These are phyloP conservation scores for Golubevia pallescens DNA, from an alignment of 1,284 basidiomycete genomes.

Conservation along the genomic window DNA sequence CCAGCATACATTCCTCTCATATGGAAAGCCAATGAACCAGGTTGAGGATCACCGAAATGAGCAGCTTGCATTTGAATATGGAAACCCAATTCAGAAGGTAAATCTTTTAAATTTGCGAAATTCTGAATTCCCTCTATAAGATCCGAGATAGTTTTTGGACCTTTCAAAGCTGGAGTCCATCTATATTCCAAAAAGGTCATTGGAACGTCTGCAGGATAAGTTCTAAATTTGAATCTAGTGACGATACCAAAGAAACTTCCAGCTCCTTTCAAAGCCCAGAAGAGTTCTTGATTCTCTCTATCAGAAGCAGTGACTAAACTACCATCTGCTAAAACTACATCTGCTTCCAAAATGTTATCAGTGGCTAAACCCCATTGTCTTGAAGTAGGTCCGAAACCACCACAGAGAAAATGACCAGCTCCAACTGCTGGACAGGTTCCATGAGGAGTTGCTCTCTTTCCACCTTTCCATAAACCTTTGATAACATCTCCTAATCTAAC, in stretches of 20 bases:
- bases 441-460: constrained; percentile 38
- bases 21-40: constrained; percentile 16
- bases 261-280: constrained; percentile 49
- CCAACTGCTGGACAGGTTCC: constrained; percentile 53
- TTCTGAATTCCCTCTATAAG: constrained; percentile 35
- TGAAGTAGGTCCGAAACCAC: constrained; percentile 6
- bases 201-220: constrained; percentile 19
- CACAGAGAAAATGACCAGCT: constrained; percentile 50
- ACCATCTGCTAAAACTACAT: constrained; percentile 53
- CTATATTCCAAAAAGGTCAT: constrained; percentile 30
- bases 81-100: constrained; percentile 30
- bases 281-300: constrained; percentile 27
- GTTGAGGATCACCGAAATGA: constrained; percentile 6
- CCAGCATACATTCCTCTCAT: constrained; percentile 39
- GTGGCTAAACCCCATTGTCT: constrained; percentile 35
- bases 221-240: constrained; percentile 44
- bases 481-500: constrained; percentile 49
- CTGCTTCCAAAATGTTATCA: constrained; percentile 45
- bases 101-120: constrained; percentile 8
- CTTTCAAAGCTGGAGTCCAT: constrained; percentile 32
- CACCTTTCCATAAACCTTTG: constrained; percentile 36
- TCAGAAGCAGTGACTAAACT: constrained; percentile 36
- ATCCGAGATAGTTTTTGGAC: constrained; percentile 9
- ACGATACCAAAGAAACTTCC: constrained; percentile 58
- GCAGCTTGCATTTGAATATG: constrained; percentile 37